Conservation (phyloP, 2,329 filamentous ascomycete genomes). For the Aspergillus spinulosporus region DNA sequence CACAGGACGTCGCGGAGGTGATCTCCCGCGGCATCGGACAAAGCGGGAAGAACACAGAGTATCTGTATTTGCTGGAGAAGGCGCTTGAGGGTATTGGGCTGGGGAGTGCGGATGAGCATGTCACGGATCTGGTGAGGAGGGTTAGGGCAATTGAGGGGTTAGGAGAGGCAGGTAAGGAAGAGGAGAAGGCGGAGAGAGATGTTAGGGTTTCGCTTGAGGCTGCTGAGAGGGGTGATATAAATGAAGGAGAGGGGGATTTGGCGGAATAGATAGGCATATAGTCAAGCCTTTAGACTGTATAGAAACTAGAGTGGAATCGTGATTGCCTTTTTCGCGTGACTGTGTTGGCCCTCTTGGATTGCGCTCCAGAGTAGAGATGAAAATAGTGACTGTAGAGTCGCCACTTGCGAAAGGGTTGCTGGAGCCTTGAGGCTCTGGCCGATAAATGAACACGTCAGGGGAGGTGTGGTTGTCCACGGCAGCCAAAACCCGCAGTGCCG, state of each 20-base stretch:
- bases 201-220: slow-evolving; percentile 28
- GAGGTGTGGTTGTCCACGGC: background rate
- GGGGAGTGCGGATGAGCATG: slow-evolving; percentile 79
- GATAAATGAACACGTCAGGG: background rate
- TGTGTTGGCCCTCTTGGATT: slow-evolving; percentile 3
- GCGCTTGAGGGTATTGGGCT: slow-evolving; percentile 71
- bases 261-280: background rate
- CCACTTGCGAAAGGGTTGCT: background rate
- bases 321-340: background rate
- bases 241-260: background rate
- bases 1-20: slow-evolving; percentile 73
- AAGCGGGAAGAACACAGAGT: slow-evolving; percentile 87
- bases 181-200: slow-evolving; percentile 33
- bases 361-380: background rate
- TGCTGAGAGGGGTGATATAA: slow-evolving; percentile 20
- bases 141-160: slow-evolving; percentile 63
- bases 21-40: slow-evolving; percentile 76
- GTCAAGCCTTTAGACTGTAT: background rate
- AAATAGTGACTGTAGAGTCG: background rate
- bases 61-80: slow-evolving; percentile 76
- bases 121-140: slow-evolving; percentile 75
- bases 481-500: background rate
- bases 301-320: background rate
- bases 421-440: background rate
- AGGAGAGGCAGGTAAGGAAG: slow-evolving; percentile 31